Evolutionary conservation across 495 filamentous ascomycete species (phyloP).

Genomic region (Hypoxylon crocopeplum): DNA sequence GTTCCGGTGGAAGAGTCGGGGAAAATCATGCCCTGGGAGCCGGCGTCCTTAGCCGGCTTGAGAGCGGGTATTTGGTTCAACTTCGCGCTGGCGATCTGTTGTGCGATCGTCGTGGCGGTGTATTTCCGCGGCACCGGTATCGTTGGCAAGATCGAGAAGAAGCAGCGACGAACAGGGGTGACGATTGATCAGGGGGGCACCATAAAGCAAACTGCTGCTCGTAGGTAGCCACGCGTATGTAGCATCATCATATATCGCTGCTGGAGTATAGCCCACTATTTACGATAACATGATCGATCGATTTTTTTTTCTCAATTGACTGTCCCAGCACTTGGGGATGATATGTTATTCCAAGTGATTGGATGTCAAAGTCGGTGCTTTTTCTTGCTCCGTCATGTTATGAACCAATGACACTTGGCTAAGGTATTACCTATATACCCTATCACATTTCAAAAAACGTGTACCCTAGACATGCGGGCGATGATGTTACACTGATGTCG

Average conservation of each 20-base stretch:
- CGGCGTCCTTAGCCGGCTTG: slow-evolving; percentile 56
- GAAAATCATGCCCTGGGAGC: slow-evolving; percentile 45
- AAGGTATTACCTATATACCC: slow-evolving; percentile 2
- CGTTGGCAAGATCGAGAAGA: slow-evolving; percentile 47
- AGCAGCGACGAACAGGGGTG: slow-evolving; percentile 5
- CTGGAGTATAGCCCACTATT: background rate
- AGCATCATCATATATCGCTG: background rate
- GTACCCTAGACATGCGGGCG: background rate
- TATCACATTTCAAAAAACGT: background rate
- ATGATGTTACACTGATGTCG: slow-evolving; percentile 2
- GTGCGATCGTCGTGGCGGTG: slow-evolving; percentile 46
- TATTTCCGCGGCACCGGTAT: slow-evolving; percentile 55
- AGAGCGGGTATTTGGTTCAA: slow-evolving; percentile 63
- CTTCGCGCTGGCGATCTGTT: slow-evolving; percentile 48
- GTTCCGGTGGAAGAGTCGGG: slow-evolving; percentile 49
- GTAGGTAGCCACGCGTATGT: slow-evolving; percentile 5
- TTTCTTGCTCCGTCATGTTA: slow-evolving; percentile 15
- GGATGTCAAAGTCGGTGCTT: slow-evolving; percentile 9
- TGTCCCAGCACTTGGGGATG: too few relatives aligned
- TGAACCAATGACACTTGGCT: background rate
- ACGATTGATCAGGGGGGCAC: slow-evolving; percentile 1
- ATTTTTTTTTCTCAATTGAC: background rate
- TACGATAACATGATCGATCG: background rate
- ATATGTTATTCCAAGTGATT: too few relatives aligned
- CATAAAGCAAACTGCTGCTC: slow-evolving; percentile 4